These are phyloP conservation scores for Blastobotrys parvus DNA, from an alignment of 805 yeast genomes.

Conservation along the genomic window DNA sequence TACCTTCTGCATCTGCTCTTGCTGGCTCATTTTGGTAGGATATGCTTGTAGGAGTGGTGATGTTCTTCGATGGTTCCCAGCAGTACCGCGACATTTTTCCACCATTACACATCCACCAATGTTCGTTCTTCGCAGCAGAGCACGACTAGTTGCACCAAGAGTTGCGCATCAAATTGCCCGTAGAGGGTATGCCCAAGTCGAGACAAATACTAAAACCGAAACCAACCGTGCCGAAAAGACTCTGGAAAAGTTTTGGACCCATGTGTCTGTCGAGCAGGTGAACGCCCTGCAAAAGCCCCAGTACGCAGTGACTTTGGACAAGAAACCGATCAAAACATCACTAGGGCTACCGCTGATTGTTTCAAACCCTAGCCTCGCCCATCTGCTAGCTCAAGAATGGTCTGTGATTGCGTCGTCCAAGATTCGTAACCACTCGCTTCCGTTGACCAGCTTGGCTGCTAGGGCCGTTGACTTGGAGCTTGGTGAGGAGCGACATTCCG, in stretches of 20 bases:
- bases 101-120: background rate
- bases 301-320: conserved; percentile 57
- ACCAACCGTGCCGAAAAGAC: conserved; percentile 66
- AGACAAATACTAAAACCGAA: conserved; percentile 33
- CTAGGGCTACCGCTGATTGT: conserved; percentile 61
- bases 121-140: background rate
- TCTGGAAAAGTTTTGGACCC: conserved; percentile 27
- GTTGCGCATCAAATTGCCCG: background rate
- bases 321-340: conserved; percentile 76
- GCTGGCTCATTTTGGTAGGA: background rate
- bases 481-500: conserved; percentile 29
- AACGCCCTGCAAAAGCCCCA: background rate
- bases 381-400: conserved; percentile 85
- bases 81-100: background rate
- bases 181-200: conserved; percentile 4
- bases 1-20: background rate
- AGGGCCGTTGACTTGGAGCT: conserved; percentile 72
- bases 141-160: background rate
- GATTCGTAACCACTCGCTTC: conserved; percentile 71
- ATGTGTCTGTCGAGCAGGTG: conserved; percentile 12
- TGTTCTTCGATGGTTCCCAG: no score
- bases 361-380: conserved; percentile 56
- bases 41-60: background rate
- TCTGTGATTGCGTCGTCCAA: conserved; percentile 50
- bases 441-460: conserved; percentile 79